Conservation (phyloP, 495 filamentous ascomycete genomes). For the Neurospora sp. region DNA sequence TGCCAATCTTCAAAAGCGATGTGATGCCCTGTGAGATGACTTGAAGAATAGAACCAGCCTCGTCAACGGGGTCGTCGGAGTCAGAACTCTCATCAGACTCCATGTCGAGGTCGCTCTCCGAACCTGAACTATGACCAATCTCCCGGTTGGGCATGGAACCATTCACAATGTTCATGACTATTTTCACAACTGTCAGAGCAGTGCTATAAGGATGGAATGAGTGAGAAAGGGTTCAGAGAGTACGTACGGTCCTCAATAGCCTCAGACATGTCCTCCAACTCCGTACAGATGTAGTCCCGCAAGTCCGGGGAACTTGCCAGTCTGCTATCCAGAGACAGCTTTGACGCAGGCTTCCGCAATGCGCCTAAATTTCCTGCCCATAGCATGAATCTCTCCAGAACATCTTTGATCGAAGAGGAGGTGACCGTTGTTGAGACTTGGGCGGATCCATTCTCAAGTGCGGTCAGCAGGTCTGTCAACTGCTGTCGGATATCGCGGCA, state of each 20-base stretch:
- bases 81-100: not conserved
- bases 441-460: not conserved
- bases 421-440: not conserved
- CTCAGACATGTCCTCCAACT: not conserved
- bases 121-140: not conserved
- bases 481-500: not conserved
- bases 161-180: not conserved
- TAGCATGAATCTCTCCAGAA: constrained; percentile 7
- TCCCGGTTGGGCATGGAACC: not conserved
- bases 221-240: no score
- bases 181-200: not conserved
- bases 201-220: no score
- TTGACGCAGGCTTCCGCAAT: not conserved
- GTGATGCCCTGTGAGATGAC: not conserved
- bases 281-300: not conserved
- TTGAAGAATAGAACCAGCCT: not conserved
- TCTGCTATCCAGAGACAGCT: constrained; percentile 7
- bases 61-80: not conserved
- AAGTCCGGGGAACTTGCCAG: not conserved
- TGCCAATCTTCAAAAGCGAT: not conserved
- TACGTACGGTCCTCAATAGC: not conserved
- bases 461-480: not conserved
- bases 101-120: not conserved
- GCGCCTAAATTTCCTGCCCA: constrained; percentile 12
- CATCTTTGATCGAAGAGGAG: not conserved